Base-by-base conservation (phyloP, 179 eudicot genomes). In the Drosera spatulata region DNA sequence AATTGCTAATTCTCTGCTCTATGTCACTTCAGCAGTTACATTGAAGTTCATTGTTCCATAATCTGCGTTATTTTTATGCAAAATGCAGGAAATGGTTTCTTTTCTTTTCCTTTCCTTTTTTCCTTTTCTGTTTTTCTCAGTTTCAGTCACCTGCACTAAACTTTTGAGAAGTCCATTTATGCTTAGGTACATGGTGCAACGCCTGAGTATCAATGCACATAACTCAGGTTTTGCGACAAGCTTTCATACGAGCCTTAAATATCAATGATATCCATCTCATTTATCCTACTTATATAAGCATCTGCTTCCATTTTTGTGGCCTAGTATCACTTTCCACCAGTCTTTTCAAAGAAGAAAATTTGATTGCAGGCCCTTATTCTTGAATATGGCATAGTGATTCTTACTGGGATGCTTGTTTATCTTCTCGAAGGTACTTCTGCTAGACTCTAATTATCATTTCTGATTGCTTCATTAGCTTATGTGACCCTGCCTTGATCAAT, bases 301-400 rank as follows among this genome's bases (percentile, higher is more conserved):
- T 22, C 33, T 22, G 33, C 33, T 22, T 22, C 33, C 0, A 22
- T 22, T 22, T 22, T 22, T 22, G 33, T 22, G 33, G 33, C 33
- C 33, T 22, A 22, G 33, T 22, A 22, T 22, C 33, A 22, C 33
- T 22, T 22, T 22, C 11, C 33, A 22, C 33, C 52, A 14, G 37
- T 39, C 46, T 59, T 59, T 22, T 22, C 33, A 8, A 7, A 40
- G 4, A 10, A 60, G 9, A 50, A n/a, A 46, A 6, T 71, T 70
- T 56, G 33, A 22, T 22, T 66, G 53, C 71, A 94, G 99, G 99
- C 69, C 90, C 99, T 11, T 77, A 82, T 70, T 94, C 99, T 56
- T 80, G 99, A 52, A 87, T 94, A 80, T 94, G 99, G 99, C 99
- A 94, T 78, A 81, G 97, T n/a, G 94, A 83, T 71, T 94, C 97